Percentiles rank a stretch among this genome's conserved stretches.
Conservation (phyloP, 441 rosid genomes). For the Arabidopsis hybrid region DNA sequence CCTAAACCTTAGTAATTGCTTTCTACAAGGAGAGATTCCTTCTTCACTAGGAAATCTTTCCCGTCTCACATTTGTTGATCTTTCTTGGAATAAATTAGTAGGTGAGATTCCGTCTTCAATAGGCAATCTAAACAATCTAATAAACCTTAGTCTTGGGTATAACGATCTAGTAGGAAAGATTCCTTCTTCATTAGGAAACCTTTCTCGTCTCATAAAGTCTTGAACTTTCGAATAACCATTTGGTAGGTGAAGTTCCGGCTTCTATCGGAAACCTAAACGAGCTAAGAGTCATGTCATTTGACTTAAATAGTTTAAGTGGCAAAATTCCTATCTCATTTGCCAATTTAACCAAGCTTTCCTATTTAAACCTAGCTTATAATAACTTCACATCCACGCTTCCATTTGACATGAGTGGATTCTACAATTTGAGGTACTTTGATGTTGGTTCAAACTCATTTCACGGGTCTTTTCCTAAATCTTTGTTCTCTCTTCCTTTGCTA, state of each 20-base stretch:
- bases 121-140: neutral
- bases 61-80: constrained; percentile 14
- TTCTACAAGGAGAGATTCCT: constrained; percentile 18
- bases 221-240: neutral
- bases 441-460: neutral
- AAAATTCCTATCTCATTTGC: neutral
- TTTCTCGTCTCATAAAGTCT: neutral
- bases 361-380: neutral
- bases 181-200: constrained; percentile 27
- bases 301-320: neutral
- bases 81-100: neutral
- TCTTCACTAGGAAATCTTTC: constrained; percentile 26
- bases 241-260: constrained; percentile 7
- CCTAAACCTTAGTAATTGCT: constrained; percentile 1
- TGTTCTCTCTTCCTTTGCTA: neutral
- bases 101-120: neutral
- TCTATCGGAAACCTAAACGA: constrained; percentile 1
- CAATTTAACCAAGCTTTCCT: neutral
- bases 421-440: neutral
- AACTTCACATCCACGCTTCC: neutral
- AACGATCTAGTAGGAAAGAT: neutral
- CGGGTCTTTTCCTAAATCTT: constrained; percentile 8
- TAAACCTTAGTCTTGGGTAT: neutral
- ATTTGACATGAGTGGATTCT: neutral
- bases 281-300: neutral